Evolutionary conservation across 202 grass and related monocot genomes (phyloP).

Genomic region (Carex arenaria): DNA sequence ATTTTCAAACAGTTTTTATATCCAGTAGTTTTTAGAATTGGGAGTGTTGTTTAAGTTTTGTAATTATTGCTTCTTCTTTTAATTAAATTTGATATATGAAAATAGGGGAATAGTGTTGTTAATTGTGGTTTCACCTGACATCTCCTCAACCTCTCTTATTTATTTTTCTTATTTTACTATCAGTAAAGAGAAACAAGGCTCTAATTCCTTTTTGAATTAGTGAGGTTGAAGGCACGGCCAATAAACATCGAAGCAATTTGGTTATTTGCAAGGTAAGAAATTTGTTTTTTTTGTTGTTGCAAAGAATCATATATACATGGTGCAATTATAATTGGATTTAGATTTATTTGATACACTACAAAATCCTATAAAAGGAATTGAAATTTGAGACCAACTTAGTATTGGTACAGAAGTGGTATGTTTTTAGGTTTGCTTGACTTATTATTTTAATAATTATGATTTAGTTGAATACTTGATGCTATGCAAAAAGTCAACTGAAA

Average conservation of each 20-base stretch:
- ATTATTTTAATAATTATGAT: neutral
- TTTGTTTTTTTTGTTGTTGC: neutral
- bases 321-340: neutral
- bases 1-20: neutral
- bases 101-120: neutral
- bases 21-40: neutral
- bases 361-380: neutral
- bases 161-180: neutral
- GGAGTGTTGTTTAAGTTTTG: neutral
- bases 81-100: neutral
- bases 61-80: neutral
- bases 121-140: neutral
- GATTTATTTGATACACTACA: neutral
- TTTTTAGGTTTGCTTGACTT: neutral
- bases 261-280: neutral
- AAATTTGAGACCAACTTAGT: neutral
- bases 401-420: neutral
- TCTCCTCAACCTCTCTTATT: neutral
- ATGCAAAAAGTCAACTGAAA: neutral
- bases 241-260: neutral
- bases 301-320: neutral
- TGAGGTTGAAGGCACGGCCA: neutral
- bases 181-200: neutral
- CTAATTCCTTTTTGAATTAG: neutral
- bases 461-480: neutral